Conservation (phyloP, 2,329 filamentous ascomycete species). For the Diplocarpon rosae region DNA sequence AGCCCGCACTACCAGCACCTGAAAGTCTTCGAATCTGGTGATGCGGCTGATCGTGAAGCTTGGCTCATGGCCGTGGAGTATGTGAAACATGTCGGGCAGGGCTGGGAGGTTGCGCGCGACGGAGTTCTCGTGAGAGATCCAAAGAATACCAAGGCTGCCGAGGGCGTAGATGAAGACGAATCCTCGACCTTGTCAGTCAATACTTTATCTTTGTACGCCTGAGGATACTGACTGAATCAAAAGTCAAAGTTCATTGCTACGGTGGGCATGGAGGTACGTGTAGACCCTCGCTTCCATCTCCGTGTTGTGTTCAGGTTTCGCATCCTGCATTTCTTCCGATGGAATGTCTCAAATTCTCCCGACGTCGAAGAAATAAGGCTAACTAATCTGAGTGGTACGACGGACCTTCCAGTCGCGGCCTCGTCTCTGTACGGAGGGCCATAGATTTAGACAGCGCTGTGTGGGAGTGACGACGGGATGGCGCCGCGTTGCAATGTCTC, state of each 20-base stretch:
- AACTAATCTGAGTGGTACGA: too few species aligned
- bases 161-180: constrained; percentile 8
- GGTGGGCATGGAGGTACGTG: constrained; percentile 20
- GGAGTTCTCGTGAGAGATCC: constrained; percentile 34
- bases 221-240: constrained; percentile 1
- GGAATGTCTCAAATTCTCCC: too few species aligned
- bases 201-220: constrained; percentile 2
- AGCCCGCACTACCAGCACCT: constrained; percentile 34
- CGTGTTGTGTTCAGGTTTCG: neutral
- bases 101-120: constrained; percentile 35
- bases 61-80: constrained; percentile 37
- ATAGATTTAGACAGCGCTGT: too few species aligned
- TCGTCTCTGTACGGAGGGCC: too few species aligned
- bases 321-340: too few species aligned
- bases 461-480: too few species aligned
- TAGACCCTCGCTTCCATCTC: constrained; percentile 19
- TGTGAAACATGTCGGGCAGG: constrained; percentile 28
- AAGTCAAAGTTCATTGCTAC: constrained; percentile 18
- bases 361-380: too few species aligned
- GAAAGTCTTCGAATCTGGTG: constrained; percentile 39
- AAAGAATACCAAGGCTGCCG: constrained; percentile 3
- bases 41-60: constrained; percentile 34
- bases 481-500: too few species aligned
- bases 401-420: too few species aligned
- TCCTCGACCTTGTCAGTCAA: constrained; percentile 22